Base-by-base conservation (phyloP, 2,329 filamentous ascomycete species). In the Nemania sp. region DNA sequence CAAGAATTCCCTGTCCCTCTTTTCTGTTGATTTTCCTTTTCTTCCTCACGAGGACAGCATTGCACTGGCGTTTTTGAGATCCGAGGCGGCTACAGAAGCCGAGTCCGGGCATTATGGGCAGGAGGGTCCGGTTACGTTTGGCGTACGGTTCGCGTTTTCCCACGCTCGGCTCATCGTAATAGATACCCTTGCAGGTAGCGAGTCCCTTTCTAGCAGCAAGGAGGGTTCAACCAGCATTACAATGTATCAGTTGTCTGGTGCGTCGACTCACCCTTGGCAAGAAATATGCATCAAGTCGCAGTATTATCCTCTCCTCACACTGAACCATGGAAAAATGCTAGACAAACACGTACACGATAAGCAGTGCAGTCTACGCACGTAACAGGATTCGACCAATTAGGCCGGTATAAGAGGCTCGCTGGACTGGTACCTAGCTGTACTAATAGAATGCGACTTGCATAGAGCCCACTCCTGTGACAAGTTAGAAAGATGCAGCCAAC, bases 51-150 rank as follows among this genome's bases (percentile, higher is more conserved):
- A 39, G 55, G 57, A 57, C 48, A 57, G 65, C 65, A 66, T 67
- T 57, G 61, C 65, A 65, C 52, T 59, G 65, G 65, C 65, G 65
- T 67, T 67, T 49, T 37, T 43, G n/a, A 40, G 43, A 44, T 30
- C 40, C 30, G 45, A 56, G 56, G 56, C 37, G 59, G 51, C 49
- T 54, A 51, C 41, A 47, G 28, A 49, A 43, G 50, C 50, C 45
- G 45, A 52, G 59, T 26, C 56, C 42, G 46, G 62, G 49, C 55
- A 61, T 61, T 51, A 43, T 26, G n/a, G 61, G 53, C 49, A 61
- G 62, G 62, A 56, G 61, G 62, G 56, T 63, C 56, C 57, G 61
- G 59, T 65, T 61, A 59, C 54, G 46, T 63, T 62, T 60, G 55
- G 61, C 63, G 57, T 55, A 57, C 23, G 57, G 54, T 55, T 60